Evolutionary conservation across 2,329 filamentous ascomycete species (phyloP).

Genomic region (Waltergamsia citrina): DNA sequence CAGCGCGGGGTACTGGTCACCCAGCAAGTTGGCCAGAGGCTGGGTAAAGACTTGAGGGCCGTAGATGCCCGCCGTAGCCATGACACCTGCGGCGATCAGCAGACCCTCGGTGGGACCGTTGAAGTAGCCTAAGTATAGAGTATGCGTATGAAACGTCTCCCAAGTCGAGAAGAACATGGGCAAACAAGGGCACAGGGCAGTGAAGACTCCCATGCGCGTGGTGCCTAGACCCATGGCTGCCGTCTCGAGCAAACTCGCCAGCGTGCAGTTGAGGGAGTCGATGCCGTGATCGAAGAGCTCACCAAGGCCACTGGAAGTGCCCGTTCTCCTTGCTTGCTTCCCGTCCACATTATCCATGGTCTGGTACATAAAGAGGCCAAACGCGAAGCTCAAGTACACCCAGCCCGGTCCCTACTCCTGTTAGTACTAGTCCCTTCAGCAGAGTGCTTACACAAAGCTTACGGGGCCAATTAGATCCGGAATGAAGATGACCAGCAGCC

Average conservation of each 20-base stretch:
- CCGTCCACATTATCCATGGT: constrained; percentile 99
- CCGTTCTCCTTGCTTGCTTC: constrained; percentile 91
- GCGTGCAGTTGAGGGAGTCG: constrained; percentile 93
- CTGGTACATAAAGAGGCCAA: constrained; percentile 97
- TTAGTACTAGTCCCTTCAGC: constrained; percentile 7
- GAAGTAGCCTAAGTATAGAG: constrained; percentile 89
- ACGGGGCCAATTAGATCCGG: constrained; percentile 87
- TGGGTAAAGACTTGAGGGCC: constrained; percentile 82
- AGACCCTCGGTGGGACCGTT: constrained; percentile 96
- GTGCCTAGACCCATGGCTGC: constrained; percentile 88
- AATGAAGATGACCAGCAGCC: constrained; percentile 64
- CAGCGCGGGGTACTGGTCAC: constrained; percentile 38
- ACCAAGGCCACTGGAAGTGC: constrained; percentile 87
- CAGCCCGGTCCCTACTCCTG: constrained; percentile 64
- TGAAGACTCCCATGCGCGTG: constrained; percentile 79
- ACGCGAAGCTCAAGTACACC: constrained; percentile 92
- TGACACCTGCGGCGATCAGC: constrained; percentile 76
- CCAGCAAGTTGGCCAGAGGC: constrained; percentile 61
- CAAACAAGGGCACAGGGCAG: constrained; percentile 79
- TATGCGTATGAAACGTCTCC: constrained; percentile 99
- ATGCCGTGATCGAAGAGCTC: constrained; percentile 99
- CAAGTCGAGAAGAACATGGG: constrained; percentile 99
- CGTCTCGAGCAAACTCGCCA: constrained; percentile 83
- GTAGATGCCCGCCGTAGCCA: constrained; percentile 79
- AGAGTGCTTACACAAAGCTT: too few relatives aligned